Conservation (phyloP, 2,329 filamentous ascomycete genomes). For the Cytospora paraplurivora region DNA sequence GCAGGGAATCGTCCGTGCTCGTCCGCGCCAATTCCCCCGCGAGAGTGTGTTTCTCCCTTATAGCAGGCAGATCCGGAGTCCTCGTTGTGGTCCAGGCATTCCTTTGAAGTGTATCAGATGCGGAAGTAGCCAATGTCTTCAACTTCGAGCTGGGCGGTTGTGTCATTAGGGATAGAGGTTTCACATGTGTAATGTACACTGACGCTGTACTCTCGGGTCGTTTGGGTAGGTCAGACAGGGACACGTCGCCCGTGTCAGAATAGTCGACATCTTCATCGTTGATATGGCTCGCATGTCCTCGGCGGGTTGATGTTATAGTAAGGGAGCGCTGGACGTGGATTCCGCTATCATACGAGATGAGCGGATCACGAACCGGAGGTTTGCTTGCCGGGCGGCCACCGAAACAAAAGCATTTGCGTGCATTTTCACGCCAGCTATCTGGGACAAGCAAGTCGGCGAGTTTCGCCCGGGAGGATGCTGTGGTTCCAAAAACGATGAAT, state of each 20-base stretch:
- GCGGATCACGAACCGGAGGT: neutral
- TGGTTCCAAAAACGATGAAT: conserved; percentile 34
- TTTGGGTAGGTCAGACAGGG: conserved; percentile 15
- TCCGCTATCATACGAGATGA: conserved; percentile 1
- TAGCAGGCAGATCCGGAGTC: conserved; percentile 2
- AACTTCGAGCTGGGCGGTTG: conserved; percentile 13
- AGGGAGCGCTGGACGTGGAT: conserved; percentile 26
- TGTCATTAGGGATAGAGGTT: conserved; percentile 12
- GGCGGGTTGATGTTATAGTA: conserved; percentile 24
- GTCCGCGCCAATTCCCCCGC: conserved; percentile 5
- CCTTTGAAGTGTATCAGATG: neutral
- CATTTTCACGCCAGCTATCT: conserved; percentile 14
- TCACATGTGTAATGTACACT: conserved; percentile 14
- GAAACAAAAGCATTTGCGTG: neutral
- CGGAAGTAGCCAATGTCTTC: conserved; percentile 1
- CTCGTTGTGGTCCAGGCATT: neutral
- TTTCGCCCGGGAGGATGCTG: conserved; percentile 30
- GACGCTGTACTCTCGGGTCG: conserved; percentile 3
- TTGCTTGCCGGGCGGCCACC: neutral
- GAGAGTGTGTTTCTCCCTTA: conserved; percentile 18
- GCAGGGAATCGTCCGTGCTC: conserved; percentile 20
- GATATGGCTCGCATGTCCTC: neutral
- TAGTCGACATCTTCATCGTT: conserved; percentile 8
- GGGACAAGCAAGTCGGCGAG: conserved; percentile 29
- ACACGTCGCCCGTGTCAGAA: conserved; percentile 21